Percentiles rank a stretch among this genome's conserved stretches.
phyloP scores from a whole-genome alignment of 768 basidiomycete genomes.

The Lactifluus echinatus region DNA sequence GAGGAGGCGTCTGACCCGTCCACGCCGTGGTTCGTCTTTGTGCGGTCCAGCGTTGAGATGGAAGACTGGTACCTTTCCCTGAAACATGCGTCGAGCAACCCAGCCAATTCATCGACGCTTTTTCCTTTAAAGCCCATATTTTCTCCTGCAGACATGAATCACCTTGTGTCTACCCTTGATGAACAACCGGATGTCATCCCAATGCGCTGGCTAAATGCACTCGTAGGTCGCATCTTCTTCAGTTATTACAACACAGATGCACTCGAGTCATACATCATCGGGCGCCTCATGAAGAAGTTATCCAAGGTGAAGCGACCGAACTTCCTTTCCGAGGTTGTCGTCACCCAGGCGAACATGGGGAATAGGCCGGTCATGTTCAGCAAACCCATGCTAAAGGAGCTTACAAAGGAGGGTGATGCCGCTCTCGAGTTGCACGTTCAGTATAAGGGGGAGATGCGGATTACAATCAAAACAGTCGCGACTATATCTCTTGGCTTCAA shows the following conservation, averaged over 20 bases:
- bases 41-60: slow-evolving; percentile 82
- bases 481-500: slow-evolving; percentile 86
- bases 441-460: slow-evolving; percentile 82
- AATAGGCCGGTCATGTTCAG: slow-evolving; percentile 76
- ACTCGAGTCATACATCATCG: slow-evolving; percentile 80
- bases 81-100: slow-evolving; percentile 60
- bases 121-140: slow-evolving; percentile 58
- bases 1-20: slow-evolving; percentile 44
- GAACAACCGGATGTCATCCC: slow-evolving; percentile 93
- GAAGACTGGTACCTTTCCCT: slow-evolving; percentile 94
- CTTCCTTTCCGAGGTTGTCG: slow-evolving; percentile 77
- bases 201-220: slow-evolving; percentile 94
- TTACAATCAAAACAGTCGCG: slow-evolving; percentile 85
- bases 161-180: slow-evolving; percentile 78
- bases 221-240: slow-evolving; percentile 89
- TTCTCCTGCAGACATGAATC: slow-evolving; percentile 67
- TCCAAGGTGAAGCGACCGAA: slow-evolving; percentile 83
- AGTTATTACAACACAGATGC: slow-evolving; percentile 78
- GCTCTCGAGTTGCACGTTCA: slow-evolving; percentile 76
- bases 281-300: slow-evolving; percentile 86
- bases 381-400: slow-evolving; percentile 97
- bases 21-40: slow-evolving; percentile 90
- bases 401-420: slow-evolving; percentile 90
- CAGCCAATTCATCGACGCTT: slow-evolving; percentile 53
- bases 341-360: slow-evolving; percentile 87